Base-by-base conservation (phyloP, 139 green algal species). In the Pleodorina starrii region DNA sequence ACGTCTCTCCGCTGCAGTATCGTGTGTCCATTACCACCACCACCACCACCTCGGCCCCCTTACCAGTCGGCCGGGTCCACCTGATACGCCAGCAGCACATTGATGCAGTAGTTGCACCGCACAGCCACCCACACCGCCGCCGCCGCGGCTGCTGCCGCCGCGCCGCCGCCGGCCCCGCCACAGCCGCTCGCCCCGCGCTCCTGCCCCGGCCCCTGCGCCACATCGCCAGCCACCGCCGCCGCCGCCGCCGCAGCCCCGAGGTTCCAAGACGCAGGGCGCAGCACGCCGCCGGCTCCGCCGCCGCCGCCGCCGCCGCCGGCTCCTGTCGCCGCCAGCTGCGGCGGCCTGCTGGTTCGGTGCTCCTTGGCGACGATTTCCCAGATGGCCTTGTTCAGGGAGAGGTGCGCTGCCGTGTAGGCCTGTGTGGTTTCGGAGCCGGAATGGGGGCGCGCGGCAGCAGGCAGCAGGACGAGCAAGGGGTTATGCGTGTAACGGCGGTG, bases 1-100 rank as follows among this genome's bases (percentile, higher is more conserved):
- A n/a, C n/a, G n/a, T n/a, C n/a, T n/a, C n/a, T n/a, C n/a, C n/a
- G n/a, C n/a, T n/a, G n/a, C n/a, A n/a, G n/a, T n/a, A n/a, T n/a
- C n/a, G n/a, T n/a, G n/a, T n/a, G n/a, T n/a, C n/a, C n/a, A n/a
- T n/a, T n/a, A n/a, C n/a, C n/a, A n/a, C n/a, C n/a, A n/a, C n/a
- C n/a, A n/a, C n/a, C n/a, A n/a, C n/a, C n/a, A n/a, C n/a, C n/a
- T n/a, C n/a, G n/a, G n/a, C n/a, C n/a, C 40, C 72, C 72, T 80
- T 66, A 88, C 84, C 84, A 89, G 84, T 89, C 84, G 0, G 9
- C 0, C 4, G 84, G 48, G 71, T 89, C 69, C 1, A 59, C 50
- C 84, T 83, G 84, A 48, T 74, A 82, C 11, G 84, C 69, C 69
- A 89, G 69, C 84, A 89, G 69, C 29, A 89, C 66, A n/a, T 81